These are phyloP conservation scores for Eutypella sp. DNA, from an alignment of 2,329 filamentous ascomycete genomes.

Conservation along the genomic window DNA sequence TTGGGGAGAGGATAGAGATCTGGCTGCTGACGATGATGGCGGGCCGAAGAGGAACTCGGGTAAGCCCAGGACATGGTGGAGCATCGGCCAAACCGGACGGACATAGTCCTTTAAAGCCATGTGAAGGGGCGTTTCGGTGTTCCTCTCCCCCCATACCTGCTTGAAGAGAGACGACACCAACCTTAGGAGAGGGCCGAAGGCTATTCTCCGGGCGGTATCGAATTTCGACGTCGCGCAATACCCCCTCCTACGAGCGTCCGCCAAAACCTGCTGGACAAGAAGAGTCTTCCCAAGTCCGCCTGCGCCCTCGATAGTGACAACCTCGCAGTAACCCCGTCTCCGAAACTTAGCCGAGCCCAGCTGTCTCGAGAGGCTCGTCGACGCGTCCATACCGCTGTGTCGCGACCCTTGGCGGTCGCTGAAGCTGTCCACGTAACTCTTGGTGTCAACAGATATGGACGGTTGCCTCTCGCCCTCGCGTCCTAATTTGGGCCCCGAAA, in stretches of 20 bases:
- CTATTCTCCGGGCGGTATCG: constrained; percentile 54
- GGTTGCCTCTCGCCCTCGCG: constrained; percentile 50
- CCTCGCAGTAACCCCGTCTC: constrained; percentile 58
- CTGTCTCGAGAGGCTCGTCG: constrained; percentile 48
- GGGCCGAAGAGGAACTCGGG: constrained; percentile 65
- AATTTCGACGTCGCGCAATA: constrained; percentile 65
- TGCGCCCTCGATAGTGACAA: constrained; percentile 56
- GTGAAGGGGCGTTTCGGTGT: constrained; percentile 61
- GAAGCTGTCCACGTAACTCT: constrained; percentile 41
- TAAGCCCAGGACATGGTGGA: constrained; percentile 56
- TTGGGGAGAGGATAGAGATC: constrained; percentile 33
- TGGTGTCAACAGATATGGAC: constrained; percentile 45
- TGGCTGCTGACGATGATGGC: constrained; percentile 32
- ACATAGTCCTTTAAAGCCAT: constrained; percentile 57
- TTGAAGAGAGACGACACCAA: constrained; percentile 62
- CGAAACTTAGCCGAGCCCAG: constrained; percentile 54
- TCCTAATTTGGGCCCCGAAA: constrained; percentile 30
- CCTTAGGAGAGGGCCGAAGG: constrained; percentile 60
- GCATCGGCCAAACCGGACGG: constrained; percentile 58
- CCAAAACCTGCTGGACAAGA: constrained; percentile 57
- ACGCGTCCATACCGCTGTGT: constrained; percentile 39
- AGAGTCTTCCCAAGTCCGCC: constrained; percentile 63
- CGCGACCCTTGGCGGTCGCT: constrained; percentile 38
- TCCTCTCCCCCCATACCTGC: constrained; percentile 62
- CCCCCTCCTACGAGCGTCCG: constrained; percentile 55